Evolutionary conservation across 306 rosid genomes (phyloP).

Genomic region (Purshia tridentata): DNA sequence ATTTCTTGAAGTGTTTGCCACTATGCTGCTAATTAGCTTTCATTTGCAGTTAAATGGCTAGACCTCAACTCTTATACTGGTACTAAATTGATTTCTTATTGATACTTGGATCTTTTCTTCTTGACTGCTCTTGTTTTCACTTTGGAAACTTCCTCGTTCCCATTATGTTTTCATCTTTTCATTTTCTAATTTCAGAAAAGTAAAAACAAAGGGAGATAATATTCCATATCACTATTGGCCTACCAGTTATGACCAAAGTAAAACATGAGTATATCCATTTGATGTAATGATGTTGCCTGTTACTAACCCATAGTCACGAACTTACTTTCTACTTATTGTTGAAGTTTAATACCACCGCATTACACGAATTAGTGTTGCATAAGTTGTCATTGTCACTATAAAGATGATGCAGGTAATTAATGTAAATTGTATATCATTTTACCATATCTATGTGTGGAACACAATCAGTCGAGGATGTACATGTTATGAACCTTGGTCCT

Average conservation of each 20-base stretch:
- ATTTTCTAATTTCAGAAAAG: background rate
- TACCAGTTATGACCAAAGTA: slow-evolving; percentile 14
- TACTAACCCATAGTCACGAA: slow-evolving; percentile 7
- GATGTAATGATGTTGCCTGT: slow-evolving; percentile 8
- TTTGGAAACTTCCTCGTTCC: background rate
- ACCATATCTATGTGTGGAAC: slow-evolving; percentile 5
- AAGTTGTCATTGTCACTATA: slow-evolving; percentile 5
- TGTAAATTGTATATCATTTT: background rate
- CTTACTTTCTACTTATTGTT: background rate
- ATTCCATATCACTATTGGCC: background rate
- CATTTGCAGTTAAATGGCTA: background rate
- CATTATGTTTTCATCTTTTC: background rate
- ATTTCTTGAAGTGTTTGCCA: background rate
- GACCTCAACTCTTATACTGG: background rate
- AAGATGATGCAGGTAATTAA: background rate
- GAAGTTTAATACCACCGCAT: slow-evolving; percentile 1
- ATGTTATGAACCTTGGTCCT: slow-evolving; percentile 2
- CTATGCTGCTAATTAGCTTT: background rate
- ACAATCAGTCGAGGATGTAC: background rate
- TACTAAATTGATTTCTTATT: slow-evolving; percentile 4
- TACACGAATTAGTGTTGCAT: background rate
- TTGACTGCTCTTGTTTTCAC: background rate
- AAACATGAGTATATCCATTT: background rate
- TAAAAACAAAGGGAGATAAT: background rate
- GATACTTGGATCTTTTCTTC: background rate